phyloP scores from a whole-genome alignment of 1,284 basidiomycete species.

The Salmacisia buchloeana region DNA sequence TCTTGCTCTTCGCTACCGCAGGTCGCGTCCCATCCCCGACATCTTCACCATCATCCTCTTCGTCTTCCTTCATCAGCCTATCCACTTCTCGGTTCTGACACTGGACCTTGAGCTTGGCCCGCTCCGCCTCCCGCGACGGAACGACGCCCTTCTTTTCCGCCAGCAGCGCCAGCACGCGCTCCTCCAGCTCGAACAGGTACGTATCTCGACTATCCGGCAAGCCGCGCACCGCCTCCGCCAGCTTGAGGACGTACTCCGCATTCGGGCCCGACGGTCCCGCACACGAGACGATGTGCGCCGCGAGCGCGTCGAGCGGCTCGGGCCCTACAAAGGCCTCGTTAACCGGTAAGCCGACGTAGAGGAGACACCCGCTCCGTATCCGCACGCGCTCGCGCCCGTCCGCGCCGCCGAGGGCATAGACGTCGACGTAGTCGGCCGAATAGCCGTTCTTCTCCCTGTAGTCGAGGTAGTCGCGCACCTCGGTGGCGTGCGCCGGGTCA shows the following conservation, averaged over 20 bases:
- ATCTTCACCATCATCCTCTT: background rate
- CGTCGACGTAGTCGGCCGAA: constrained; percentile 27
- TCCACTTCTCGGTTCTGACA: background rate
- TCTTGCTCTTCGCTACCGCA: background rate
- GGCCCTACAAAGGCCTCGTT: constrained; percentile 79
- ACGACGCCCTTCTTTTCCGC: constrained; percentile 11
- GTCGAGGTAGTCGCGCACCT: constrained; percentile 77
- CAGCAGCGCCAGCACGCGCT: constrained; percentile 26
- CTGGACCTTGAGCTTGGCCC: background rate
- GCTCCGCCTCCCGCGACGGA: background rate
- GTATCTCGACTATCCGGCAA: constrained; percentile 70
- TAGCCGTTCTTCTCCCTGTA: constrained; percentile 67
- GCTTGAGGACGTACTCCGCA: constrained; percentile 72
- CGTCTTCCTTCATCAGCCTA: background rate
- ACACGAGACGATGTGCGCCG: constrained; percentile 65
- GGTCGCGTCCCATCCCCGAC: background rate
- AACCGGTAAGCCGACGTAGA: constrained; percentile 70
- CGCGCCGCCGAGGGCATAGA: constrained; percentile 54
- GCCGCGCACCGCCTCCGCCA: constrained; percentile 63
- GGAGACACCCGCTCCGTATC: constrained; percentile 56
- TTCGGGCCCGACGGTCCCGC: constrained; percentile 77
- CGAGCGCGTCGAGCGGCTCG: constrained; percentile 65
- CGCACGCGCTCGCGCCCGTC: constrained; percentile 58
- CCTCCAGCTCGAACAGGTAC: constrained; percentile 71
- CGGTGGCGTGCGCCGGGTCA: constrained; percentile 65